These are phyloP conservation scores for Colletotrichum musicola DNA, from an alignment of 2,329 filamentous ascomycete species.

Conservation along the genomic window DNA sequence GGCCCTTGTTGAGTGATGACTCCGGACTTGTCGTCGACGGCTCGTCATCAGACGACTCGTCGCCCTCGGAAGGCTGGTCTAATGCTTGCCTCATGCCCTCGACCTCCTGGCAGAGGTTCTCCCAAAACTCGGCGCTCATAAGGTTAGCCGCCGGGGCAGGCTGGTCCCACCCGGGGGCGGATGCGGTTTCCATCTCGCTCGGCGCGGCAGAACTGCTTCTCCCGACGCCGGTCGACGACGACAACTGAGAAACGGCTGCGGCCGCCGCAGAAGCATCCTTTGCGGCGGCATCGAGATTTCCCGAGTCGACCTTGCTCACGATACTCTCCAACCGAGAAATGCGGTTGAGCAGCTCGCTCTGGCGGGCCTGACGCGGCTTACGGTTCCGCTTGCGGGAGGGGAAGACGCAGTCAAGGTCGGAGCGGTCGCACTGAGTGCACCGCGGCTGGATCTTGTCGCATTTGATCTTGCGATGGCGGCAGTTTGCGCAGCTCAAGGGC, in stretches of 20 bases:
- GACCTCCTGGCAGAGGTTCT: constrained; percentile 57
- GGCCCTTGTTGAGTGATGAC: constrained; percentile 41
- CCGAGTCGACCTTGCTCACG: constrained; percentile 57
- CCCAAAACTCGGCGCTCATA: constrained; percentile 59
- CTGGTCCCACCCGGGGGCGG: constrained; percentile 35
- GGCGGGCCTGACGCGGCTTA: constrained; percentile 54
- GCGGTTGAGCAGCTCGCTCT: constrained; percentile 58
- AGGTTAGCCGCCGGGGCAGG: constrained; percentile 49
- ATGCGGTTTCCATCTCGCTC: constrained; percentile 21
- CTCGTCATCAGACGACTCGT: constrained; percentile 48
- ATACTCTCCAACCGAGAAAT: constrained; percentile 60
- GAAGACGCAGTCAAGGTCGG: constrained; percentile 60
- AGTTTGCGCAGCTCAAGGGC: constrained; percentile 69
- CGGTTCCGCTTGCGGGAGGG: constrained; percentile 59
- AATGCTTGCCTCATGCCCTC: constrained; percentile 59
- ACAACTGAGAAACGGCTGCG: constrained; percentile 3
- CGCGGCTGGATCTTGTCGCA: constrained; percentile 67
- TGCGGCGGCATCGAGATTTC: constrained; percentile 18
- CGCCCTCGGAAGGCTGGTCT: constrained; percentile 57
- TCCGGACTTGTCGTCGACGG: constrained; percentile 49
- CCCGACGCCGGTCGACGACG: constrained; percentile 2
- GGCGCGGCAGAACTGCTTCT: constrained; percentile 39
- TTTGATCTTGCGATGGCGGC: constrained; percentile 73
- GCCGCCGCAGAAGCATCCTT: constrained; percentile 2
- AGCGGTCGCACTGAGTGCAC: constrained; percentile 65